These are phyloP conservation scores for Hanseniaspora taiwanica DNA, from an alignment of 805 yeast genomes.

Conservation along the genomic window DNA sequence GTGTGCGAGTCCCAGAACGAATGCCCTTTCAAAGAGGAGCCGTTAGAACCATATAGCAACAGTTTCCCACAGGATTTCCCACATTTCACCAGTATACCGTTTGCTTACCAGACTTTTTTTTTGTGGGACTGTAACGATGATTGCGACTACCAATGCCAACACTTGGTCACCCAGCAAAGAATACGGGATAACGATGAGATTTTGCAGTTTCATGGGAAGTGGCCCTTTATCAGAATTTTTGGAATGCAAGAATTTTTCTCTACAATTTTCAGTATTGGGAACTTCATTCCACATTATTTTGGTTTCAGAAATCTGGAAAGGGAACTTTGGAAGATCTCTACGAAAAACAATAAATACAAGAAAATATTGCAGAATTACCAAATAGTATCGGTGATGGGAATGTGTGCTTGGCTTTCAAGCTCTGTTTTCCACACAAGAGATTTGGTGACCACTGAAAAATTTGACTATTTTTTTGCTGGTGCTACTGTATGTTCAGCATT, in stretches of 20 bases:
- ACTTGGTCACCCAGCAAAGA: slow-evolving; percentile 50
- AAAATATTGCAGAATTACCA: slow-evolving; percentile 14
- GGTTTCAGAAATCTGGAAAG: slow-evolving; percentile 27
- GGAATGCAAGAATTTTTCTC: slow-evolving; percentile 82
- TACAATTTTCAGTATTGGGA: slow-evolving; percentile 61
- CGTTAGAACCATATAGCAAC: slow-evolving; percentile 16
- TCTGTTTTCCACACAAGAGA: slow-evolving; percentile 85
- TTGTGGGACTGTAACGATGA: slow-evolving; percentile 67
- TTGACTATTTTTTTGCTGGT: slow-evolving; percentile 91
- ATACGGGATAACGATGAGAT: slow-evolving; percentile 35
- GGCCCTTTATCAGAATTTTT: slow-evolving; percentile 78
- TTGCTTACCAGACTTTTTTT: slow-evolving; percentile 29
- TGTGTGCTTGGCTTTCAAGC: slow-evolving; percentile 81
- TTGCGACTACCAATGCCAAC: slow-evolving; percentile 92
- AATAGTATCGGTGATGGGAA: slow-evolving; percentile 44
- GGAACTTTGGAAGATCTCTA: slow-evolving; percentile 9
- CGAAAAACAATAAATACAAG: slow-evolving; percentile 2
- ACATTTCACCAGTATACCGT: slow-evolving; percentile 17
- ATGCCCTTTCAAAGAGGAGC: slow-evolving; percentile 12
- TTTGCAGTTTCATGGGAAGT: slow-evolving; percentile 89
- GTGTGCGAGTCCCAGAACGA: slow-evolving; percentile 30
- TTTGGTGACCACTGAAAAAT: slow-evolving; percentile 58
- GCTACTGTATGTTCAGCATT: slow-evolving; percentile 73
- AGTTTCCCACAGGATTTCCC: slow-evolving; percentile 10
- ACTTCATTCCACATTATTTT: slow-evolving; percentile 50